Evolutionary conservation across 371 early-diverging fungal genomes (phyloP).

Genomic region (Mucor plumbeus): DNA sequence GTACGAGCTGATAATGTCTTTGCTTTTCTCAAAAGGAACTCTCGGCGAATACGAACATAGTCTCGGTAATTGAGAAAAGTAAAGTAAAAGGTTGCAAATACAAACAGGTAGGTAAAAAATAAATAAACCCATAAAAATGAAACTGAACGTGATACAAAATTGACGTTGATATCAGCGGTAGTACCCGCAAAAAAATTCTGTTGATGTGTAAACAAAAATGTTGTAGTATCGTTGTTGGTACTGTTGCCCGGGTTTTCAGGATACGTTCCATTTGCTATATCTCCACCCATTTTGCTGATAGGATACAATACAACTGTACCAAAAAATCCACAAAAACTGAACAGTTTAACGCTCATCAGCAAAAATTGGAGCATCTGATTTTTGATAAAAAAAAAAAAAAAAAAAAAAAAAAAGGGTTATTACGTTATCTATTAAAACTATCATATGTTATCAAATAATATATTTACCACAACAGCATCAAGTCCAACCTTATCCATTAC

Average conservation of each 20-base stretch:
- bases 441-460: not conserved
- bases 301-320: conserved; percentile 53
- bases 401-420: not conserved
- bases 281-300: conserved; percentile 54
- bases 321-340: conserved; percentile 56
- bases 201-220: conserved; percentile 1
- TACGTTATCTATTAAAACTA: not conserved
- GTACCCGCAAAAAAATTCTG: conserved; percentile 14
- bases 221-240: not conserved
- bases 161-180: not conserved
- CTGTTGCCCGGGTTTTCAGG: conserved; percentile 29
- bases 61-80: conserved; percentile 65
- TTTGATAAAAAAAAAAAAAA: no score
- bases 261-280: conserved; percentile 36
- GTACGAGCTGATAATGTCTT: conserved; percentile 61
- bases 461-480: conserved; percentile 67
- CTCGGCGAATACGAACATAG: conserved; percentile 60
- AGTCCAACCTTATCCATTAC: conserved; percentile 68
- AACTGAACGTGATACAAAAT: conserved; percentile 25
- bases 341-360: conserved; percentile 55
- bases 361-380: conserved; percentile 57
- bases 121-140: conserved; percentile 61
- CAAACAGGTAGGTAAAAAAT: conserved; percentile 68
- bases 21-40: conserved; percentile 54
- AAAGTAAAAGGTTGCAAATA: conserved; percentile 63